Conservation (phyloP, 2,329 filamentous ascomycete genomes). For the Colletotrichum sidae region DNA sequence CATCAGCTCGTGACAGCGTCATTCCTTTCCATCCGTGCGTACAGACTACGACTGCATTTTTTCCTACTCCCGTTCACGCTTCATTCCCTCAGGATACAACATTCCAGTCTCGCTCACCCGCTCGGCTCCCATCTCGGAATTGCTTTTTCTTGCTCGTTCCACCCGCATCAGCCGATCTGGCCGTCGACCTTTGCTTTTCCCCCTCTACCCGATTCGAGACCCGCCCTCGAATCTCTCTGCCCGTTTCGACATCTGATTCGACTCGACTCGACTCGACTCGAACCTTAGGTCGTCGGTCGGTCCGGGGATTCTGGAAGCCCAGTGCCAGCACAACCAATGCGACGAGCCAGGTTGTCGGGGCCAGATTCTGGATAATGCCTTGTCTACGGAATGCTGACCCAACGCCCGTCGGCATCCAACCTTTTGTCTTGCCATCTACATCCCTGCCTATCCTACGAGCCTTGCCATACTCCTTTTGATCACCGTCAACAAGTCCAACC, state of each 20-base stretch:
- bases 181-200: conserved; percentile 20
- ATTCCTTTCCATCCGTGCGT: no score
- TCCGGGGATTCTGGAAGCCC: background rate
- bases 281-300: background rate
- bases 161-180: background rate
- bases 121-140: background rate
- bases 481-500: background rate
- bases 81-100: no score
- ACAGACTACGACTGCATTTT: no score
- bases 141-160: conserved; percentile 11
- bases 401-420: conserved; percentile 18
- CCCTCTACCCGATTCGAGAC: no score
- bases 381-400: conserved; percentile 7
- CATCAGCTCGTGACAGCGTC: no score
- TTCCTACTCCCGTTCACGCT: no score
- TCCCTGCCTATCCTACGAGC: background rate
- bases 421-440: conserved; percentile 1
- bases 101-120: background rate
- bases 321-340: conserved; percentile 19
- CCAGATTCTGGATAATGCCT: conserved; percentile 31
- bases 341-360: conserved; percentile 35
- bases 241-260: no score
- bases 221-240: no score
- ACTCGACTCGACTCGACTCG: no score
- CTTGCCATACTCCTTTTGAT: background rate